Percentiles rank a stretch among this genome's conserved stretches.
Conservation (phyloP, 768 basidiomycete species). For the Tulasnella sp. region DNA sequence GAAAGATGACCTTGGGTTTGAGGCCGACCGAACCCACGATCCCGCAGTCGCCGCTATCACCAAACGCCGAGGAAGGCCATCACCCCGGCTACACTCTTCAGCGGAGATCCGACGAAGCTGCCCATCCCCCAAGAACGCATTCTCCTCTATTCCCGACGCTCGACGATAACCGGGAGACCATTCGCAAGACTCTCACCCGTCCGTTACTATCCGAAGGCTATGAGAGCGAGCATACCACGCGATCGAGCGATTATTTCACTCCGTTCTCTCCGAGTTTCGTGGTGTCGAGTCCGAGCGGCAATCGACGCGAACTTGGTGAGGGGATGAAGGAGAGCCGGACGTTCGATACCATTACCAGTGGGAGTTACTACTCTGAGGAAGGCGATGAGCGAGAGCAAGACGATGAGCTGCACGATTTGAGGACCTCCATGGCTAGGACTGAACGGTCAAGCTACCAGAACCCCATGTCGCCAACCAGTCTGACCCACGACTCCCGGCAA, state of each 20-base stretch:
- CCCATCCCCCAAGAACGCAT: background rate
- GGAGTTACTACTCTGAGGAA: slow-evolving; percentile 34
- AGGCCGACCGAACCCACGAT: background rate
- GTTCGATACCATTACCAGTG: slow-evolving; percentile 27
- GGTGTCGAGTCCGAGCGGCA: background rate
- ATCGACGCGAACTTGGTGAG: background rate
- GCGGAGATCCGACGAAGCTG: slow-evolving; percentile 1
- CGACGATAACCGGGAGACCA: slow-evolving; percentile 19
- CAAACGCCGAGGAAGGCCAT: background rate
- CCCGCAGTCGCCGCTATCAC: background rate
- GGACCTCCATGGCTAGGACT: background rate
- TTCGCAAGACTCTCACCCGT: slow-evolving; percentile 27
- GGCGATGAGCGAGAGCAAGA: slow-evolving; percentile 32
- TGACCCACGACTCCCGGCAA: slow-evolving; percentile 39
- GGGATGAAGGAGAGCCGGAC: slow-evolving; percentile 1
- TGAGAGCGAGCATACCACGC: background rate
- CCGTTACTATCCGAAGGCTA: slow-evolving; percentile 27
- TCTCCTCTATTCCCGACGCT: slow-evolving; percentile 6
- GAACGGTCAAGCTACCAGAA: slow-evolving; percentile 10
- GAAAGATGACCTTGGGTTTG: slow-evolving; percentile 8
- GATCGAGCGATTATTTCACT: slow-evolving; percentile 23
- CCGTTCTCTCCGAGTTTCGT: slow-evolving; percentile 15
- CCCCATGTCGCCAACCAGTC: slow-evolving; percentile 33
- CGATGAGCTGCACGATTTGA: slow-evolving; percentile 3
- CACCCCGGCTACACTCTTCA: background rate